Evolutionary conservation across 192 early-diverging fungal species (phyloP).

Genomic region (Gonapodya prolifera): DNA sequence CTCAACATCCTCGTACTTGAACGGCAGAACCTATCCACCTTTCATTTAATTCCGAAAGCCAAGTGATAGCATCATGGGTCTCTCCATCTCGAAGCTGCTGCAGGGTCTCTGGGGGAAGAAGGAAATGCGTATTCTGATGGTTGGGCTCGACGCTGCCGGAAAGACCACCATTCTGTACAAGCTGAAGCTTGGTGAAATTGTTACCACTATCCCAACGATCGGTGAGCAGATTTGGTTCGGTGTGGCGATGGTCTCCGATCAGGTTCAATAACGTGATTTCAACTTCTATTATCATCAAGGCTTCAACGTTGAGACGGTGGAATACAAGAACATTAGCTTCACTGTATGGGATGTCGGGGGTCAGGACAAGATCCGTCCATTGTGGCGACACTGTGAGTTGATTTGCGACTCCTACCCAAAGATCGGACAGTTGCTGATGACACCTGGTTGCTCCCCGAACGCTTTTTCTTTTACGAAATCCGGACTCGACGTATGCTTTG

Average conservation of each 20-base stretch:
- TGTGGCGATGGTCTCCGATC: not conserved
- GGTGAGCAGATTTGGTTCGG: constrained; percentile 39
- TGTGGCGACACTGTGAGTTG: constrained; percentile 10
- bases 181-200: constrained; percentile 96
- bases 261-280: not conserved
- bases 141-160: constrained; percentile 85
- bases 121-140: constrained; percentile 97
- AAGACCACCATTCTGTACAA: constrained; percentile 99
- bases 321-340: constrained; percentile 76
- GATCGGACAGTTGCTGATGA: too few relatives aligned
- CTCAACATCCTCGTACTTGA: not conserved
- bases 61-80: constrained; percentile 51
- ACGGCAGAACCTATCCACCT: not conserved
- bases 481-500: not conserved
- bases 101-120: constrained; percentile 68
- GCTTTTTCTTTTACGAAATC: not conserved
- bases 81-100: constrained; percentile 69
- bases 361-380: constrained; percentile 71
- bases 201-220: constrained; percentile 98
- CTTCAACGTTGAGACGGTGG: constrained; percentile 78
- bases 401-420: too few relatives aligned
- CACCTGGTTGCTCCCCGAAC: too few relatives aligned
- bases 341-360: constrained; percentile 82
- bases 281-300: constrained; percentile 16
- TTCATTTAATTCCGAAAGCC: not conserved